Conservation (phyloP, 1,284 basidiomycete species). For the Macrocystidia cucumis region DNA sequence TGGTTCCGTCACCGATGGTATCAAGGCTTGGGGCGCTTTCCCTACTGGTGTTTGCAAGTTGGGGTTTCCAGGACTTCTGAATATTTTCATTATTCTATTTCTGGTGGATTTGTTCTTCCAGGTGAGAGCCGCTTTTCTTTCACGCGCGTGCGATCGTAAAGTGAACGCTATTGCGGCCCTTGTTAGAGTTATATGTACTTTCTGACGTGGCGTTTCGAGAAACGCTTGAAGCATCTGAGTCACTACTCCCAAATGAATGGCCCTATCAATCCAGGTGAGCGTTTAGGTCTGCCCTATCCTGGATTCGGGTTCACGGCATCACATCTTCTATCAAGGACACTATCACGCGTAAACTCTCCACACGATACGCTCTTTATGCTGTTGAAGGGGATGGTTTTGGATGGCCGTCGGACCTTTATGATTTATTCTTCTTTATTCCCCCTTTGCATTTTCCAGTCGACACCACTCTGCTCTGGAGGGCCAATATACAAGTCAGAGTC, state of each 20-base stretch:
- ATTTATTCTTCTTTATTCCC: too few relatives aligned
- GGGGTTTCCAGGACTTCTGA: constrained; percentile 59
- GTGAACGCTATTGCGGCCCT: constrained; percentile 10
- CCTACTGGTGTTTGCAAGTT: constrained; percentile 56
- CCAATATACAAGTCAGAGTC: too few relatives aligned
- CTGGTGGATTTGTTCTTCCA: constrained; percentile 64
- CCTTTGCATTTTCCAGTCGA: too few relatives aligned
- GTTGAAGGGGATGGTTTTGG: too few relatives aligned
- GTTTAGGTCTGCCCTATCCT: constrained; percentile 6
- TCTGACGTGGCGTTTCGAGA: constrained; percentile 64
- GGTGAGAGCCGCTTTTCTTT: constrained; percentile 30
- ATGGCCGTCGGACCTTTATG: too few relatives aligned
- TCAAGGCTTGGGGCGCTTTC: constrained; percentile 32
- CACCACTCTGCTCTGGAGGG: too few relatives aligned
- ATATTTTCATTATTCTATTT: constrained; percentile 60
- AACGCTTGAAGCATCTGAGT: constrained; percentile 57
- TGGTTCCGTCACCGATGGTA: constrained; percentile 32
- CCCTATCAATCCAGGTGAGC: constrained; percentile 47
- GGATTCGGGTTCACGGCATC: too few relatives aligned
- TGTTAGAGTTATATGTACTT: constrained; percentile 70
- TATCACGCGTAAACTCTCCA: constrained; percentile 31
- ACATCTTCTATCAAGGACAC: constrained; percentile 27
- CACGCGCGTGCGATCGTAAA: constrained; percentile 10
- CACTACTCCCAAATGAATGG: constrained; percentile 61
- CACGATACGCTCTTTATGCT: too few relatives aligned